Evolutionary conservation across 148 eudicot species (phyloP).

Genomic region (Dysphania ambrosioides): DNA sequence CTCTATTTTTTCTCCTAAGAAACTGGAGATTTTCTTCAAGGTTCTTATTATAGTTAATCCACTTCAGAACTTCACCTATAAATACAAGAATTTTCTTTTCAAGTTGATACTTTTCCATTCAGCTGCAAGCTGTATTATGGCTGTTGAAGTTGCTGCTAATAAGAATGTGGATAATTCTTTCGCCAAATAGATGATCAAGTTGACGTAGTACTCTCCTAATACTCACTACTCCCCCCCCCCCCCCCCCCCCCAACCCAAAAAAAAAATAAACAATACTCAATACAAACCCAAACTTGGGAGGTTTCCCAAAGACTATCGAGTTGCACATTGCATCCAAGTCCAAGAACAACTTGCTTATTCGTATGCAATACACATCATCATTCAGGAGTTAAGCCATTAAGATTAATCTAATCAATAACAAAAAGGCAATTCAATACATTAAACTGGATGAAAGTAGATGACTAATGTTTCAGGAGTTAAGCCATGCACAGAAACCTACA

Average conservation of each 20-base stretch:
- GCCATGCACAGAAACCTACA: constrained; percentile 10
- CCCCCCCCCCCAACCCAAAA: too few relatives aligned
- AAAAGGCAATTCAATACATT: neutral
- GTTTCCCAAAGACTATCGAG: neutral
- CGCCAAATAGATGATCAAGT: neutral
- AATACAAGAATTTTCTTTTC: constrained; percentile 10
- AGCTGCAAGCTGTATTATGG: neutral
- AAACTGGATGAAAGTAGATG: too few relatives aligned
- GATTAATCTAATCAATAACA: neutral
- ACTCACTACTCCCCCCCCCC: too few relatives aligned
- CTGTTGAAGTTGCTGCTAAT: neutral
- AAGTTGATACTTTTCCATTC: constrained; percentile 4
- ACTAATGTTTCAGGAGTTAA: too few relatives aligned
- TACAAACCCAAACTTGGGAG: neutral
- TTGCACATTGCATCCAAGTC: neutral
- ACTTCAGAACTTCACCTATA: constrained; percentile 16
- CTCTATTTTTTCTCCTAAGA: constrained; percentile 8
- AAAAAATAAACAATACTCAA: too few relatives aligned
- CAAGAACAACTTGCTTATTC: neutral
- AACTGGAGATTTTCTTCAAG: constrained; percentile 15
- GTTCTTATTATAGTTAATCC: constrained; percentile 19
- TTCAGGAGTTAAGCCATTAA: neutral
- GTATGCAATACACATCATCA: neutral
- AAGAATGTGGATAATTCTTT: constrained; percentile 1
- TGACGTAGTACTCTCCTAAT: too few relatives aligned